Percentiles rank a stretch among this genome's conserved stretches.
Conservation (phyloP, 78 protist species). For the Mastigamoeba balamuthi region DNA sequence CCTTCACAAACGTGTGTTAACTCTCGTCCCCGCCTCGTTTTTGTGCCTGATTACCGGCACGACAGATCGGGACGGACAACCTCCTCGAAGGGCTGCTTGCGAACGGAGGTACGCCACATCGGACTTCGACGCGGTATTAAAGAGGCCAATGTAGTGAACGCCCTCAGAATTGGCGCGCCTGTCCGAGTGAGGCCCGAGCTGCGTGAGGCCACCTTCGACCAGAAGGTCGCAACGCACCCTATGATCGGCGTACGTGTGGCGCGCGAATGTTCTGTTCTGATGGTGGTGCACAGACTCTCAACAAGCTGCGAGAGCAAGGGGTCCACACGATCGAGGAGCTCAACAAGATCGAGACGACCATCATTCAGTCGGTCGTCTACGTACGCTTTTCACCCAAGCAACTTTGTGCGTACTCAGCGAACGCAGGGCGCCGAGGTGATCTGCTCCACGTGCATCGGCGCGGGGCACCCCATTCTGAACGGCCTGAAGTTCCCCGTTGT, state of each 20-base stretch:
- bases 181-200: neutral
- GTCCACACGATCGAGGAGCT: too few relatives aligned
- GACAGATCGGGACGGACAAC: constrained; percentile 10
- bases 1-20: neutral
- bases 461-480: neutral
- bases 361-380: too few relatives aligned
- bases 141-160: too few relatives aligned
- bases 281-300: too few relatives aligned
- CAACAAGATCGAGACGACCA: too few relatives aligned
- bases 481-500: neutral
- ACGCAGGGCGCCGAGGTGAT: neutral
- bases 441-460: constrained; percentile 24
- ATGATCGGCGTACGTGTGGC: neutral
- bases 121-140: too few relatives aligned
- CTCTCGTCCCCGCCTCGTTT: neutral
- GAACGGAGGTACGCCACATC: too few relatives aligned
- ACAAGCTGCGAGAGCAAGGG: too few relatives aligned
- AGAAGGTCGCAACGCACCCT: neutral
- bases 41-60: neutral
- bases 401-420: too few relatives aligned
- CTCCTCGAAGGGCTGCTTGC: constrained; percentile 2
- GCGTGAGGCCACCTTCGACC: neutral
- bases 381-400: too few relatives aligned
- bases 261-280: too few relatives aligned
- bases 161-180: neutral